Evolutionary conservation across 2,329 filamentous ascomycete species (phyloP), one percentile per base, ranked within the genome.

Genomic region (Trichoderma brevicompactum): DNA sequence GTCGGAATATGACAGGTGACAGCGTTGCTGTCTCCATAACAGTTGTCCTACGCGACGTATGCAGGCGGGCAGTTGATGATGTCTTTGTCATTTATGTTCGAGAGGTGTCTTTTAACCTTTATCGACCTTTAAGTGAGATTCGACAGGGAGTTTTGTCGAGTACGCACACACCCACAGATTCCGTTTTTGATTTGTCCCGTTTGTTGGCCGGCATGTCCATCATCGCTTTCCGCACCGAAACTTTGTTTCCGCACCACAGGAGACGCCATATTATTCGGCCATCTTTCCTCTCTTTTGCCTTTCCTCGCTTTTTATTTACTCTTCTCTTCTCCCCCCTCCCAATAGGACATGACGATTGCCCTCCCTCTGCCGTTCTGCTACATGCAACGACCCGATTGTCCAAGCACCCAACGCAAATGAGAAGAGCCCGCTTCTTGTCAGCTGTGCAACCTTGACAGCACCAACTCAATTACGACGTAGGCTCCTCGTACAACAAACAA

Each of bases 1-100:
- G 48, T 12, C 48, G 36, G 46, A 54, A 65, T 60, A 44, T 65
- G 64, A 65, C 56, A 65, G 49, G 46, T 65, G 64, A 65, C 64
- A 65, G 19, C 17, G 56, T 34, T 46, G 60, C 43, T 19, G 48
- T n/a, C n/a, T 7, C 40, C 28, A 17, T 34, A 40, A 32, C 23
- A 13, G 38, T 23, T 59, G 44, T 48, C 36, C 60, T 40, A 53
- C 36, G 53, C 38, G 38, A 52, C 53, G 9, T 43, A 61, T 61
- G 48, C 63, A 50, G 43, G 62, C 41, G 54, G 63, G 62, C 53
- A 52, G 12, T 49, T 49, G 41, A 46, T 43, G 17, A 36, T 32
- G 44, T 40, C 58, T 50, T 49, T 41, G 46, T 61, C 58, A 41
- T 32, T 50, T 60, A 8, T 41, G 56, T 9, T 40, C 23, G 19